phyloP scores from a whole-genome alignment of 257 asterid species.

The Gardenia jasminoides region DNA sequence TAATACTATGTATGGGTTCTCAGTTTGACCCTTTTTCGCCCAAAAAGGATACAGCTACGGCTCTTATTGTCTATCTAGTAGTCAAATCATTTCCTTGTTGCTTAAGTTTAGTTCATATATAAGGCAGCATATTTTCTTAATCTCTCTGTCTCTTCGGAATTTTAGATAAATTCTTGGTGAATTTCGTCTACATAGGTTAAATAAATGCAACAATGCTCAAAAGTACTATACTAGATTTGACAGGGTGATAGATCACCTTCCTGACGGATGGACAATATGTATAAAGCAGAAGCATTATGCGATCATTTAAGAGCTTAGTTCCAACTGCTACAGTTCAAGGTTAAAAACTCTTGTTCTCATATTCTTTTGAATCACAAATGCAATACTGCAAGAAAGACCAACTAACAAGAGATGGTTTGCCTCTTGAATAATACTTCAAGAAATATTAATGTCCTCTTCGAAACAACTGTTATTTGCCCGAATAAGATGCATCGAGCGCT shows the following conservation, averaged over 20 bases:
- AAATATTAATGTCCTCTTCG: conserved; percentile 1
- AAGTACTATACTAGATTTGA: not conserved
- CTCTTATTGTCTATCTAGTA: not conserved
- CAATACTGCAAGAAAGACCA: not conserved
- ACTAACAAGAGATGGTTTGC: not conserved
- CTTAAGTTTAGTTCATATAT: not conserved
- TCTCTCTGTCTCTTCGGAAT: not conserved
- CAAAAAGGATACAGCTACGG: not conserved
- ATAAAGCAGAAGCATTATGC: not conserved
- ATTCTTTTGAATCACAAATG: not conserved
- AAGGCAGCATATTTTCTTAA: not conserved
- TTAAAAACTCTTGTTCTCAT: not conserved
- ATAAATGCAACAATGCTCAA: not conserved
- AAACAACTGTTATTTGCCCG: not conserved
- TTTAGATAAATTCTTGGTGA: not conserved
- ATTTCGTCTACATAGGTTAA: not conserved
- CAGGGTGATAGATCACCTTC: not conserved
- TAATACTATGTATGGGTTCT: not conserved
- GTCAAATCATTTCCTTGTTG: not conserved
- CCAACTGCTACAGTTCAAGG: not conserved
- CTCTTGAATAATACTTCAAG: not conserved
- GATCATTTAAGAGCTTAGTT: conserved; percentile 3
- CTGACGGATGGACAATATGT: not conserved
- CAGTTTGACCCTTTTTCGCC: not conserved
- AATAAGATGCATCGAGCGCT: conserved; percentile 9